Conservation (phyloP, 768 basidiomycete species). For the Boletus sp. region DNA sequence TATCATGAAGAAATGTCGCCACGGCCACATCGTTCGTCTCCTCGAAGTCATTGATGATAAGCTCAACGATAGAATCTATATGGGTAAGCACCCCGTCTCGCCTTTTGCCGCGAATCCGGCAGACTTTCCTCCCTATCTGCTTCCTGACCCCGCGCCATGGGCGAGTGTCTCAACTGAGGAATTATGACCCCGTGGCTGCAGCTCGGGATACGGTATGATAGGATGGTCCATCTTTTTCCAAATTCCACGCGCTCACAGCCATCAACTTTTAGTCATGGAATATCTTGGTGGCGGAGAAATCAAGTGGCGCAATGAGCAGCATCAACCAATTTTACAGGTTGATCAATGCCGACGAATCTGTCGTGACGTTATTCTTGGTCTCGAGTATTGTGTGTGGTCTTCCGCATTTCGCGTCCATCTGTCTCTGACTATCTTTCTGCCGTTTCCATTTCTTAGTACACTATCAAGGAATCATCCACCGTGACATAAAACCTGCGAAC, state of each 20-base stretch:
- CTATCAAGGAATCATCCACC: constrained; percentile 96
- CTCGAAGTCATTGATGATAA: constrained; percentile 95
- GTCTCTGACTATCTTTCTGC: constrained; percentile 1
- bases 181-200: constrained; percentile 33
- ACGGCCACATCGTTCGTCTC: constrained; percentile 86
- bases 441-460: constrained; percentile 62
- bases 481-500: constrained; percentile 99
- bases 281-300: constrained; percentile 95
- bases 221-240: constrained; percentile 16
- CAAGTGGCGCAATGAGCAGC: constrained; percentile 70
- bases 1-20: constrained; percentile 96
- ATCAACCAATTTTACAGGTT: constrained; percentile 75
- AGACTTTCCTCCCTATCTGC: constrained; percentile 19
- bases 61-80: constrained; percentile 83
- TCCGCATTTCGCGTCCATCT: constrained; percentile 4
- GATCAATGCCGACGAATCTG: constrained; percentile 84
- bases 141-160: constrained; percentile 26
- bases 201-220: constrained; percentile 32
- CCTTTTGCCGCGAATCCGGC: constrained; percentile 12
- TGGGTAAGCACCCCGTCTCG: constrained; percentile 62
- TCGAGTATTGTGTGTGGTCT: constrained; percentile 83
- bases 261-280: constrained; percentile 76
- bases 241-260: constrained; percentile 20
- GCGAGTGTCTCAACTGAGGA: constrained; percentile 31
- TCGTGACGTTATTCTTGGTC: constrained; percentile 89